phyloP scores from a whole-genome alignment of 495 filamentous ascomycete species.

The Aspergillus ellipticus region DNA sequence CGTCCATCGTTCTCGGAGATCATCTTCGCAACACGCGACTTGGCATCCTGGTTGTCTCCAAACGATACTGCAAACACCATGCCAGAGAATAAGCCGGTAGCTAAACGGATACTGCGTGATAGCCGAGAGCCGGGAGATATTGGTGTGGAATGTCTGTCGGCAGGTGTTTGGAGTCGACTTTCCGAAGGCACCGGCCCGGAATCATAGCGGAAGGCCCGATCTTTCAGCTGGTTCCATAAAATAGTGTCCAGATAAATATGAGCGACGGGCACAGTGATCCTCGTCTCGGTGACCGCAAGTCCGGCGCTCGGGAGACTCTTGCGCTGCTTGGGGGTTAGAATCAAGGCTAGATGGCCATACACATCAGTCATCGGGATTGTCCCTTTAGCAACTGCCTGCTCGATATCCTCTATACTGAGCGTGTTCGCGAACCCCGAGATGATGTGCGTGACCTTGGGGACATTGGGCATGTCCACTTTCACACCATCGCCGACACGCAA shows the following conservation, averaged over 20 bases:
- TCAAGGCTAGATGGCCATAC: slow-evolving; percentile 40
- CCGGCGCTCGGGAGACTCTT: slow-evolving; percentile 39
- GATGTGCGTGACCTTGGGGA: slow-evolving; percentile 45
- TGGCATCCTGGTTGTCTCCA: slow-evolving; percentile 51
- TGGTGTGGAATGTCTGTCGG: slow-evolving; percentile 38
- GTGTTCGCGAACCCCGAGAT: slow-evolving; percentile 43
- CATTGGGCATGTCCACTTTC: slow-evolving; percentile 46
- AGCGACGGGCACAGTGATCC: slow-evolving; percentile 42
- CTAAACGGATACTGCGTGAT: slow-evolving; percentile 34
- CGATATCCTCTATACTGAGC: slow-evolving; percentile 32
- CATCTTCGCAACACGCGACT: slow-evolving; percentile 45
- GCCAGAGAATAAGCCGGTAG: slow-evolving; percentile 56
- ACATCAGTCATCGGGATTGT: slow-evolving; percentile 42
- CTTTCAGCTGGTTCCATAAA: slow-evolving; percentile 48
- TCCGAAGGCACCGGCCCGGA: slow-evolving; percentile 20
- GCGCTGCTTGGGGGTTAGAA: slow-evolving; percentile 45
- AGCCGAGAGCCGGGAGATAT: slow-evolving; percentile 39
- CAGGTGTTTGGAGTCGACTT: slow-evolving; percentile 34
- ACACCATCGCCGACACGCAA: slow-evolving; percentile 46
- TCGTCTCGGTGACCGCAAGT: slow-evolving; percentile 25
- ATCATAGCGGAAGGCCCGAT: slow-evolving; percentile 35
- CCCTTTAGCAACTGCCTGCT: slow-evolving; percentile 21
- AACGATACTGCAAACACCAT: slow-evolving; percentile 83
- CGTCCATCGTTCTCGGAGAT: slow-evolving; percentile 64
- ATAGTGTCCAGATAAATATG: slow-evolving; percentile 49